phyloP scores from a whole-genome alignment of 1,139 yeast species.

The Kodamaea fungicola region DNA sequence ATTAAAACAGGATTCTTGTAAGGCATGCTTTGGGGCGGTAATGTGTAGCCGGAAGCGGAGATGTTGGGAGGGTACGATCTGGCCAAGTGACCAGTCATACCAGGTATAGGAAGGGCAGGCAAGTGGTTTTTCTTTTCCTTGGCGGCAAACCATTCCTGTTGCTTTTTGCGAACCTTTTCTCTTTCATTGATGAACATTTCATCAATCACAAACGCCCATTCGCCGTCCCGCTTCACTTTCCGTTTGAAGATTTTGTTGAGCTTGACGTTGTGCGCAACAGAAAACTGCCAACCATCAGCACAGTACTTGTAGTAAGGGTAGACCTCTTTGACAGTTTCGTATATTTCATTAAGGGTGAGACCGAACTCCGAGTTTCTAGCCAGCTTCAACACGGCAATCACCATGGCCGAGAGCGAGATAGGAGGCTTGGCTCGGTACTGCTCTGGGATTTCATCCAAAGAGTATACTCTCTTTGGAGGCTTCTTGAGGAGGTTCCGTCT shows the following conservation, averaged over 20 bases:
- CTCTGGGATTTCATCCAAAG: constrained; percentile 79
- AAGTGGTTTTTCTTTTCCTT: constrained; percentile 53
- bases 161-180: constrained; percentile 70
- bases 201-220: constrained; percentile 92
- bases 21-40: constrained; percentile 8
- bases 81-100: constrained; percentile 19
- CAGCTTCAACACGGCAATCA: constrained; percentile 72
- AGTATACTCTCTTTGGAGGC: constrained; percentile 57
- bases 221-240: constrained; percentile 69
- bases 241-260: constrained; percentile 81
- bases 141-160: constrained; percentile 58
- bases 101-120: neutral
- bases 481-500: constrained; percentile 27
- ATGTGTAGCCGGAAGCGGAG: neutral
- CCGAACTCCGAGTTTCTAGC: constrained; percentile 55
- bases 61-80: neutral
- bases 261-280: constrained; percentile 84
- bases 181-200: constrained; percentile 78
- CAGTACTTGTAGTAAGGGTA: constrained; percentile 92
- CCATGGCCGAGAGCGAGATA: constrained; percentile 72
- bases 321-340: constrained; percentile 78
- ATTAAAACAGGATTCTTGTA: neutral
- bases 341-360: constrained; percentile 79
- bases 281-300: constrained; percentile 96
- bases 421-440: constrained; percentile 82